These are phyloP conservation scores for Penicillium verhagenii DNA, from an alignment of 495 filamentous ascomycete genomes.

Conservation along the genomic window DNA sequence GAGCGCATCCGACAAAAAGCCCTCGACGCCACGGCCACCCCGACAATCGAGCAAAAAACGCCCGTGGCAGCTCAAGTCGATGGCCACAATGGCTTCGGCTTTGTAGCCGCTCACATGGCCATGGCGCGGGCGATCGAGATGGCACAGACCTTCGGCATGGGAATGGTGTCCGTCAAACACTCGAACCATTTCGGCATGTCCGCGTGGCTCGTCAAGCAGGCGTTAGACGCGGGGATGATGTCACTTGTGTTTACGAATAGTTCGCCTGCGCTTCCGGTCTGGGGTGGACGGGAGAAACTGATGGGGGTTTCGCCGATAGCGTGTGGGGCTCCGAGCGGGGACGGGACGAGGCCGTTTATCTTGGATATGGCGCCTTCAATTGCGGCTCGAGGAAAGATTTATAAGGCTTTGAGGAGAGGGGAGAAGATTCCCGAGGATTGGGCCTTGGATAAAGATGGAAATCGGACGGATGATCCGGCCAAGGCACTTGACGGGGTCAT, in stretches of 20 bases:
- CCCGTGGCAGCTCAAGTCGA: conserved; percentile 67
- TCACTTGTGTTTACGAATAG: conserved; percentile 78
- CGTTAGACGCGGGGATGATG: conserved; percentile 70
- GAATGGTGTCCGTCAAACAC: conserved; percentile 69
- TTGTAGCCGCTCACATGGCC: conserved; percentile 60
- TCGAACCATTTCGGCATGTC: conserved; percentile 82
- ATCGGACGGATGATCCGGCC: conserved; percentile 64
- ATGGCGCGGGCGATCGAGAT: conserved; percentile 64
- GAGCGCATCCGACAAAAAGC: conserved; percentile 64
- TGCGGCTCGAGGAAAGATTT: conserved; percentile 72
- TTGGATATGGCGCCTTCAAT: conserved; percentile 77
- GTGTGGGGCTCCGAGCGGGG: conserved; percentile 65
- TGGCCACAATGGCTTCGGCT: conserved; percentile 73
- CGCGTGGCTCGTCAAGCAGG: conserved; percentile 75
- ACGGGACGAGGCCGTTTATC: conserved; percentile 57
- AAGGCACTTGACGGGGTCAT: conserved; percentile 68
- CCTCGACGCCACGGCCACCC: conserved; percentile 56
- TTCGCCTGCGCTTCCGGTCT: conserved; percentile 70
- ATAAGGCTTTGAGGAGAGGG: conserved; percentile 67
- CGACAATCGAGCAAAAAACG: conserved; percentile 57
- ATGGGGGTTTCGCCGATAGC: conserved; percentile 79
- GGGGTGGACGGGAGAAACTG: conserved; percentile 64
- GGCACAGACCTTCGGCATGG: conserved; percentile 66
- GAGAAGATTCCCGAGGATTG: conserved; percentile 74
- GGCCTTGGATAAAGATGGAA: conserved; percentile 71